These are phyloP conservation scores for Syzygium oleosum DNA, from an alignment of 345 rosid genomes.

Conservation along the genomic window DNA sequence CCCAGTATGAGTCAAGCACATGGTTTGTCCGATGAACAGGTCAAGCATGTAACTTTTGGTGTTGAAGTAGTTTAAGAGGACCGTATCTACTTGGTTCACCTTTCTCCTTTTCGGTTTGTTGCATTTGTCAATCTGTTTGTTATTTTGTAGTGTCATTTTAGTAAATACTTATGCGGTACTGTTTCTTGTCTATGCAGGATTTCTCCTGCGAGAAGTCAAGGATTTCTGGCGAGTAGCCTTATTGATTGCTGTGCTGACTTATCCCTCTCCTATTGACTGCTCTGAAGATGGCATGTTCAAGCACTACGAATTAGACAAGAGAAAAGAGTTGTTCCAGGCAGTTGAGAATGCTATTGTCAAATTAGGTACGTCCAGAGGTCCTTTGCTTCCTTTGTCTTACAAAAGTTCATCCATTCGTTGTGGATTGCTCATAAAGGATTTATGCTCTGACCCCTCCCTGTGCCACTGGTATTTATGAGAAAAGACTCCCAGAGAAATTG, in stretches of 20 bases:
- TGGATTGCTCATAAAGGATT: background rate
- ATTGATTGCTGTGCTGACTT: conserved; percentile 46
- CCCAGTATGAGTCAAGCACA: background rate
- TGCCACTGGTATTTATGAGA: background rate
- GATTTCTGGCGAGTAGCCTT: conserved; percentile 80
- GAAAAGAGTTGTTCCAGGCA: conserved; percentile 35
- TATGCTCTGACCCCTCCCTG: background rate
- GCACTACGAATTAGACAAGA: conserved; percentile 39
- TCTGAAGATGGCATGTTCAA: conserved; percentile 19
- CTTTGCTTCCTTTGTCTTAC: background rate
- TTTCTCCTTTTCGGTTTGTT: background rate
- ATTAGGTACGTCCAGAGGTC: conserved; percentile 32
- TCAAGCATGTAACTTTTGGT: background rate
- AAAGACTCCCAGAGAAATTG: background rate
- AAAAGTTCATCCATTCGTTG: background rate
- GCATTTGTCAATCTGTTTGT: background rate
- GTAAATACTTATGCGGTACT: background rate
- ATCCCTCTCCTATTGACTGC: conserved; percentile 26
- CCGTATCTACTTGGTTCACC: background rate
- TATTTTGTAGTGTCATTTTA: background rate
- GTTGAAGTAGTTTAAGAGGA: background rate
- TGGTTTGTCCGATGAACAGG: background rate
- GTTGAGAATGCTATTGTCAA: conserved; percentile 41
- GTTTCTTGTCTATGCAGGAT: conserved; percentile 30
- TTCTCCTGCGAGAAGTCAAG: conserved; percentile 73